These are phyloP conservation scores for Populus tremula DNA, from an alignment of 345 rosid species.

Conservation along the genomic window DNA sequence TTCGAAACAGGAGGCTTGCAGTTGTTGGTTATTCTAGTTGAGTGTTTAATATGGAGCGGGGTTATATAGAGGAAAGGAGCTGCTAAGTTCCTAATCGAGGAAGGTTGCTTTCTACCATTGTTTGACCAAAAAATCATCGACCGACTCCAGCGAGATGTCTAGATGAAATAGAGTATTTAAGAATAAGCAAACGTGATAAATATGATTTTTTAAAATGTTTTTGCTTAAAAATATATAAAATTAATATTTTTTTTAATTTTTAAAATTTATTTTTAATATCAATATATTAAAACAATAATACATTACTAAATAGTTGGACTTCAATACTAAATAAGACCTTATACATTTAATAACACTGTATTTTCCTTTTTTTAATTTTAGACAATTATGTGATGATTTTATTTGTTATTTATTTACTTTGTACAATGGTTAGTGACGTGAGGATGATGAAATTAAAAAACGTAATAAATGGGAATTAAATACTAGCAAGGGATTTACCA, in stretches of 20 bases:
- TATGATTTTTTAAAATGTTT: too few species aligned
- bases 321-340: too few species aligned
- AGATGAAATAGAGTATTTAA: neutral
- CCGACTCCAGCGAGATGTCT: neutral
- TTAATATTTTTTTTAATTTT: too few species aligned
- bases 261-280: too few species aligned
- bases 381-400: neutral
- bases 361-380: neutral
- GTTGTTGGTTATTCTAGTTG: neutral
- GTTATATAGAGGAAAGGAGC: constrained; percentile 10
- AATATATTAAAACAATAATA: too few species aligned
- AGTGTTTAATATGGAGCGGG: neutral
- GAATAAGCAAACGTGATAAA: too few species aligned
- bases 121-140: constrained; percentile 4
- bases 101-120: neutral
- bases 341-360: neutral
- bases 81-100: neutral
- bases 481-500: neutral
- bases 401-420: too few species aligned
- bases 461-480: too few species aligned
- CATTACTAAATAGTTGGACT: too few species aligned
- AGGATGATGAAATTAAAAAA: too few species aligned
- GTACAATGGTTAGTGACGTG: too few species aligned
- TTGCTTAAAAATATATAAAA: too few species aligned
- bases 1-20: neutral